Conservation (phyloP, 257 asterid species). For the Capsicum chinense region DNA sequence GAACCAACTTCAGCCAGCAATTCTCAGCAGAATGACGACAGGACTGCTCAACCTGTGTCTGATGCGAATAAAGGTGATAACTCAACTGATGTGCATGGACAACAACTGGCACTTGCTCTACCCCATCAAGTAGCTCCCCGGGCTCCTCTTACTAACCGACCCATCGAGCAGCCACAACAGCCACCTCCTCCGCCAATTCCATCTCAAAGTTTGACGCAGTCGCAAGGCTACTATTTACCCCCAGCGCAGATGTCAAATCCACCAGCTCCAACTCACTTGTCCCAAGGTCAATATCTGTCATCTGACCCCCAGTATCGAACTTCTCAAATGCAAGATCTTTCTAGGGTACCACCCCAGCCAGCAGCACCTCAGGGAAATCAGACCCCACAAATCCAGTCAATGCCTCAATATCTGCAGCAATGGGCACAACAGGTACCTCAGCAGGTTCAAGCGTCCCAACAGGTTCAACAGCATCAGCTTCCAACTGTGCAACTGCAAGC, state of each 20-base stretch:
- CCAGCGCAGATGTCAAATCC: conserved; percentile 55
- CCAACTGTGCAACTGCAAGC: conserved; percentile 63
- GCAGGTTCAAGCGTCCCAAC: conserved; percentile 42
- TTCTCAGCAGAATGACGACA: conserved; percentile 36
- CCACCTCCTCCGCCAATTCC: conserved; percentile 66
- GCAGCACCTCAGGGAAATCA: conserved; percentile 65
- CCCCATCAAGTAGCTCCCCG: conserved; percentile 76
- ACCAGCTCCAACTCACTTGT: conserved; percentile 46
- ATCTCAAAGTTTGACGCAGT: conserved; percentile 56
- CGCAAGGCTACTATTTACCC: conserved; percentile 61
- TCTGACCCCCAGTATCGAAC: conserved; percentile 49
- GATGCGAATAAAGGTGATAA: conserved; percentile 62
- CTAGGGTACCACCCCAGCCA: conserved; percentile 57
- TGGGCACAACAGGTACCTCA: conserved; percentile 71
- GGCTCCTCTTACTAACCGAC: conserved; percentile 49
- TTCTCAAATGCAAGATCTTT: conserved; percentile 62
- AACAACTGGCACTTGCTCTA: conserved; percentile 84
- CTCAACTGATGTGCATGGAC: conserved; percentile 55
- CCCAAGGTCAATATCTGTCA: conserved; percentile 66
- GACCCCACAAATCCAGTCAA: conserved; percentile 57
- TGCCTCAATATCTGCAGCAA: conserved; percentile 70
- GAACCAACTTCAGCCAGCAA: conserved; percentile 28
- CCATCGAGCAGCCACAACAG: conserved; percentile 61
- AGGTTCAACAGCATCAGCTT: conserved; percentile 31
- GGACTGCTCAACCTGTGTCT: conserved; percentile 40